These are phyloP conservation scores for Aspergillus thermomutatus DNA, from an alignment of 2,329 filamentous ascomycete genomes.

Conservation along the genomic window DNA sequence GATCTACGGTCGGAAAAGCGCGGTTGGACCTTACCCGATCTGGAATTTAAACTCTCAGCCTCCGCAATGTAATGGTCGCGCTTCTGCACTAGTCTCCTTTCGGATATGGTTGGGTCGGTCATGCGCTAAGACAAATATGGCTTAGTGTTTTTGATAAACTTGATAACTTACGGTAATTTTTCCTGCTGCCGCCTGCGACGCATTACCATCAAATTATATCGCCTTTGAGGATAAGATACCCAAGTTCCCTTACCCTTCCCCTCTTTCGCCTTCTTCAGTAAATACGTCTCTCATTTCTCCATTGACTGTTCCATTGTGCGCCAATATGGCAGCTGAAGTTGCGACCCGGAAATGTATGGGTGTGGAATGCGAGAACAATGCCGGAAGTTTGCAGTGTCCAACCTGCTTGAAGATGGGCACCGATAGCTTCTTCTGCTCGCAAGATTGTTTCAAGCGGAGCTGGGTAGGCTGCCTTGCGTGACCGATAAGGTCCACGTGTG, in stretches of 20 bases:
- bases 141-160: not conserved
- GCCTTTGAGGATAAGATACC: not conserved
- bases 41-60: not conserved
- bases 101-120: not conserved
- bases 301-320: not conserved
- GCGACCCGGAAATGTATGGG: constrained; percentile 63
- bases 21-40: not conserved
- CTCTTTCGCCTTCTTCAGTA: not conserved
- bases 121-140: not conserved
- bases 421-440: constrained; percentile 94
- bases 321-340: constrained; percentile 28
- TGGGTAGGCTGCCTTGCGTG: constrained; percentile 66
- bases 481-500: constrained; percentile 21
- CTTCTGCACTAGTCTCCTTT: not conserved
- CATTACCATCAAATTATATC: not conserved
- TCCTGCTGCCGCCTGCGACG: not conserved
- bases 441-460: constrained; percentile 98
- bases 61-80: not conserved
- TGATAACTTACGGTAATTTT: not conserved
- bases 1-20: not conserved
- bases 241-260: not conserved
- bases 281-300: not conserved
- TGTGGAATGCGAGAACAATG: constrained; percentile 80
- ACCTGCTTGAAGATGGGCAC: constrained; percentile 88
- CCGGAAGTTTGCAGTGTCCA: constrained; percentile 83